Evolutionary conservation across 176 grass and related monocot species (phyloP), one percentile per base, ranked within the genome.

Genomic region (Oryza brachyantha): DNA sequence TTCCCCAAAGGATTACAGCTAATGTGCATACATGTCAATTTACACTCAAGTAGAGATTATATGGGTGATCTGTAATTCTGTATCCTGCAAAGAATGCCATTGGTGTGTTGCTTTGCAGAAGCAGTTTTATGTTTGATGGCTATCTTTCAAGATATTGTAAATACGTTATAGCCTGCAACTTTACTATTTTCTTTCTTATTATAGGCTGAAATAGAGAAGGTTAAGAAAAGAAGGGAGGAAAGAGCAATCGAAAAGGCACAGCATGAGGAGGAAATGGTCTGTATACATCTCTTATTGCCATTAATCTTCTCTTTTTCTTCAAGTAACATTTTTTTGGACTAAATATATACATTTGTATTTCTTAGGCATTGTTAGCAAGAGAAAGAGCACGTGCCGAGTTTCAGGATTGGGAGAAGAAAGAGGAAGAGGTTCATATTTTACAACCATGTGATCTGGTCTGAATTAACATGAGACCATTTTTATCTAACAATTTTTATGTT

Each of bases 381-480:
- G 96, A 95, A 82, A 86, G 96, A 83, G 92, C 96, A 50, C 83
- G 89, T 10, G 96, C 92, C 5, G 96, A 99, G 79, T 99, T 95
- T 86, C 92, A 95, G 83, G 92, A 99, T 64, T 99, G 92, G 96
- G 96, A 99, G 67, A 99, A 99, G 92, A 99, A 99, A 87, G 96
- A 99, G 68, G 96, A 99, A 95, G 96, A 99, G 88, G 96, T 95
- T 58, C 19, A n/a, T 69, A 76, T 40, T 64, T 79, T 50, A 72
- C 16, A 83, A 42, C 74, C 12, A 52, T 85, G 25, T 43, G 50
- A 4, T 19, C 17, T 46, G 63, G 63, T 13, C 81, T 83, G n/a
- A 41, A 28, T 72, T 75, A 68, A 50, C 48, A 74, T 58, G n/a
- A 16, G 26, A 68, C 59, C 8, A 28, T 73, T 76, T 85, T 74